These are phyloP conservation scores for Salinomyces thailandicus DNA, from an alignment of 2,329 filamentous ascomycete genomes.

Conservation along the genomic window DNA sequence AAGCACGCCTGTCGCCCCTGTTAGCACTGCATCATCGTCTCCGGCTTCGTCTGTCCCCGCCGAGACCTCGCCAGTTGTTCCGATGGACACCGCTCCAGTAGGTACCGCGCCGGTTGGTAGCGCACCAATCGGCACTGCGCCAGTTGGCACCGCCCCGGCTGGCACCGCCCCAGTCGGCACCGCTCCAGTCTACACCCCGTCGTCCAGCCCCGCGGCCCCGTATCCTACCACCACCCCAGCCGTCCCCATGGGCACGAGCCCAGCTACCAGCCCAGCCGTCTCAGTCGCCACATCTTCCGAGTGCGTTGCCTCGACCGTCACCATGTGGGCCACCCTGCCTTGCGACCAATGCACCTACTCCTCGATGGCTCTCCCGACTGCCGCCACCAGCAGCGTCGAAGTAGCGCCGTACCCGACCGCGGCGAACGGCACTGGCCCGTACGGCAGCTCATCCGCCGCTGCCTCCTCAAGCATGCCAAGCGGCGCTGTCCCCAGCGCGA, in stretches of 20 bases:
- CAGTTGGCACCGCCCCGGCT: not conserved
- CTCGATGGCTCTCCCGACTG: constrained; percentile 3
- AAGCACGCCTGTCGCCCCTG: not conserved
- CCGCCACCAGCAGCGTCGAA: not conserved
- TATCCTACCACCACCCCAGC: too few relatives aligned
- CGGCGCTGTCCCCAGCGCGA: too few relatives aligned
- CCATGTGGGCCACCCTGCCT: constrained; percentile 4
- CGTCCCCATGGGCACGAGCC: not conserved
- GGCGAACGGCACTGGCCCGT: not conserved
- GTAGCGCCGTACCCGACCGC: constrained; percentile 4
- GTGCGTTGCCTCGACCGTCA: not conserved
- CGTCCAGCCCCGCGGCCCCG: not conserved
- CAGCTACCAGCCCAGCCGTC: not conserved
- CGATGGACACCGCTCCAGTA: not conserved
- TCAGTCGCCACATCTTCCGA: not conserved
- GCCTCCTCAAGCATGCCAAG: too few relatives aligned
- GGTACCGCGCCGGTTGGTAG: not conserved
- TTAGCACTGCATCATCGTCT: not conserved
- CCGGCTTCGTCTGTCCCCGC: not conserved
- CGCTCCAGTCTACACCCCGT: not conserved
- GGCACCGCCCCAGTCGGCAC: constrained; percentile 1
- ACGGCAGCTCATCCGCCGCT: not conserved
- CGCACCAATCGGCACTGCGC: not conserved
- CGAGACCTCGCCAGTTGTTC: not conserved
- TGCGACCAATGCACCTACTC: constrained; percentile 8